Evolutionary conservation across 805 yeast species (phyloP), one percentile per base, ranked within the genome.

Genomic region (Metschnikowia cerradonensis): DNA sequence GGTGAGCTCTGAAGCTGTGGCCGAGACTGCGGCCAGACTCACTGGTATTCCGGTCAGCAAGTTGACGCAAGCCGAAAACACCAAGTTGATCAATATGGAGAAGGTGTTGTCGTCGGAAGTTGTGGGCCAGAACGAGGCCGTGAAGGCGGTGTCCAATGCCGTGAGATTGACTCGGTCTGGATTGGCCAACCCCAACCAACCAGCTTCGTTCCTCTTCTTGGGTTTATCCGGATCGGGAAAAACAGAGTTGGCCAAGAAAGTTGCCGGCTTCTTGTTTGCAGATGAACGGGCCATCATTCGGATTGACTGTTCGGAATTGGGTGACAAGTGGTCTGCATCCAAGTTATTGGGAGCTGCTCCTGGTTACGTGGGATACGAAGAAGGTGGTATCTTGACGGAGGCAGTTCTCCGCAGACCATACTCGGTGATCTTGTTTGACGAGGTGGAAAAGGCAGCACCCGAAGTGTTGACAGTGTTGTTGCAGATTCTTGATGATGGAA

Each of bases 151-250:
- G 39, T 82, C 98, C 8, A 92, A 94, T 67, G 96, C 98, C 4
- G 88, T 94, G 49, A 82, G 99, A 70, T 78, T 94, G 61, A 83
- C 89, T 15, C 82, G 99, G 67, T 91, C 98, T 10, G 99, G 99
- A 19, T 78, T 94, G 57, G 88, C 97, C 22, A 94, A 94, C 68
- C 99, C 99, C 49, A 81, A 90, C 68, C 96, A 95, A 59, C 99
- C 99, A 5, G 90, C 98, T 0, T 88, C 96, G 13, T 94, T 94
- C 80, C 65, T 94, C 64, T 94, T 94, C 79, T 75, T 95, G 54
- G 99, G 99, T 53, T 80, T 92, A 53, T 88, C 96, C 2, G 99
- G 99, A 61, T 90, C 97, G 6, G 99, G 99, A 81, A 94, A 94
- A 78, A 94, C 99, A 7, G 98, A 94, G 70, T 78, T 94, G 60